Evolutionary conservation across 192 early-diverging fungal genomes (phyloP), one percentile per base, ranked within the genome.

Genomic region (Tieghemiomyces parasiticus): DNA sequence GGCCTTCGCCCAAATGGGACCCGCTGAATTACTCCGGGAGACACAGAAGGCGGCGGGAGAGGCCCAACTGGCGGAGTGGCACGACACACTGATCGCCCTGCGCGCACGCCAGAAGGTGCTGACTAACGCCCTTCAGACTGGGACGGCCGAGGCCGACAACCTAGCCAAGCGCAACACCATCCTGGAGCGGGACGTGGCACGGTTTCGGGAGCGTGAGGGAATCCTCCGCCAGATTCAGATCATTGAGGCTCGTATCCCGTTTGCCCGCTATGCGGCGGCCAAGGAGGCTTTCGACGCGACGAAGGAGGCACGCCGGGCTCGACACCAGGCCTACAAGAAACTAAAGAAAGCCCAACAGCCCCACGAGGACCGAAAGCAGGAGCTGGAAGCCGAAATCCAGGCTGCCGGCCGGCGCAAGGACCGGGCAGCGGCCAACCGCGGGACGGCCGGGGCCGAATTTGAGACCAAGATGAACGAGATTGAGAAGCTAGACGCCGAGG

Each of bases 1-100:
- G 6, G 89, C 90, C 60, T 99, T 99, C 65, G 91, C 93, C 4
- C 82, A 87, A 74, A 80, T 98, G 81, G 72, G 78, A 29, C 77
- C 92, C 4, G 70, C 79, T 19, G 77, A 85, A 58, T 68, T 98
- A 29, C 73, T 98, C 25, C 65, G 69, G 38, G 86, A 90, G 65
- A 98, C 95, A 4, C 88, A 94, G 64, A 65, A 79, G 8, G 91
- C 95, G 0, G 85, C 85, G 19, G 92, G 90, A 4, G 79, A 77
- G 24, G 66, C 69, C 2, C 71, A 89, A 46, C 64, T 95, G 59
- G 35, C 79, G 9, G 66, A 68, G 30, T 72, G 73, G 66, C 93
- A 95, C 54, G 60, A 82, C 22, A 63, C 82, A 45, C 71, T 98
- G 26, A 81, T 82, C 16, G 64, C 67, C 8, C 52, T 73, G 49